phyloP scores from a whole-genome alignment of 2,329 filamentous ascomycete species.

The Epicoccum nigrum region DNA sequence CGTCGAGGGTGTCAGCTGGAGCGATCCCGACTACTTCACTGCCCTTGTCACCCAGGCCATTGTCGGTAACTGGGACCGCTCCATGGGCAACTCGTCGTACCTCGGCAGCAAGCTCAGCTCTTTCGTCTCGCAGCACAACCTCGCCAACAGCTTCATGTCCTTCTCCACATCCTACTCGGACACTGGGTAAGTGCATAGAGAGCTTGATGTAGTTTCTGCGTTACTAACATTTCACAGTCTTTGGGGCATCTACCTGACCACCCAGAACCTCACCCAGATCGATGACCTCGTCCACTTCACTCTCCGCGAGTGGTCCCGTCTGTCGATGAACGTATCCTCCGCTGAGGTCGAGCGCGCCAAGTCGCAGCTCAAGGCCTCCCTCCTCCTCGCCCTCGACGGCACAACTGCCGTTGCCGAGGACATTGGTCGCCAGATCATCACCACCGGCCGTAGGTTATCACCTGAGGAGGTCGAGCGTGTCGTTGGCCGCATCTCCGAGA shows the following conservation, averaged over 20 bases:
- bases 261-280: slow-evolving; percentile 82
- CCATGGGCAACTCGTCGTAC: slow-evolving; percentile 96
- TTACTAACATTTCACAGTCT: slow-evolving; percentile 66
- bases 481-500: slow-evolving; percentile 87
- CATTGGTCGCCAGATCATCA: slow-evolving; percentile 97
- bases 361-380: slow-evolving; percentile 97
- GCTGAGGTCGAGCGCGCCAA: slow-evolving; percentile 98
- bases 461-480: slow-evolving; percentile 94
- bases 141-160: slow-evolving; percentile 99
- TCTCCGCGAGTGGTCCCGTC: slow-evolving; percentile 95
- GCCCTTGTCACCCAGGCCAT: slow-evolving; percentile 97
- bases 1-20: slow-evolving; percentile 99
- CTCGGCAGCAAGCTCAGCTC: slow-evolving; percentile 98
- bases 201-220: background rate
- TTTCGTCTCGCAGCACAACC: slow-evolving; percentile 89
- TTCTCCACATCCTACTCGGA: slow-evolving; percentile 99
- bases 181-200: slow-evolving; percentile 77
- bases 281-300: slow-evolving; percentile 99
- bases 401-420: slow-evolving; percentile 98
- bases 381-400: slow-evolving; percentile 95
- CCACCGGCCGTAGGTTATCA: slow-evolving; percentile 88
- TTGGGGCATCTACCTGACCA: slow-evolving; percentile 99
- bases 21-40: slow-evolving; percentile 98
- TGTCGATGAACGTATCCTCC: slow-evolving; percentile 84
- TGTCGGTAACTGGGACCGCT: slow-evolving; percentile 99